Evolutionary conservation across 179 eudicot species (phyloP), one percentile per base, ranked within the genome.

Genomic region (Actinidia arguta): DNA sequence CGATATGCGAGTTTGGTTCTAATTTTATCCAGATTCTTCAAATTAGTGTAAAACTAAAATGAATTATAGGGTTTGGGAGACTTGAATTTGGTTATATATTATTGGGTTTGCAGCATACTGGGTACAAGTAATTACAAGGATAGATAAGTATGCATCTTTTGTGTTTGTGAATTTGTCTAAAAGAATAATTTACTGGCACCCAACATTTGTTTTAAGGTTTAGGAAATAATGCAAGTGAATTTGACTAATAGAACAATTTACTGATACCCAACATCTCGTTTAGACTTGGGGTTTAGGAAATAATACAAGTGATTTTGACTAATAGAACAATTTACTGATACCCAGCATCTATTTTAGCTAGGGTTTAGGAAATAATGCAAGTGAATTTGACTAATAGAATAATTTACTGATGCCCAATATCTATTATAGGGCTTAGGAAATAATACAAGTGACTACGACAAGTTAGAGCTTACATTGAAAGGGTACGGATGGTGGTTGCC

Each of bases 341-440:
- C 13, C 68, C 68, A 54, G 48, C 48, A 39, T 68, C 73, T 20
- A 8, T 5, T 39, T 39, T 31, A 31, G 36, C 36, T 31, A 31
- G 36, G 36, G 36, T 31, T 31, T 31, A 31, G 36, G 36, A 31
- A n/a, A n/a, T n/a, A n/a, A 39, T 56, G 52, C 73, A 44, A 47
- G 39, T 77, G 25, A 17, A 47, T 16, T 17, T 47, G n/a, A 50
- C 25, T 51, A 13, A 54, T 36, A 6, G 48, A 75, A 31, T 16
- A 67, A 24, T 55, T 18, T 36, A 24, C 9, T 70, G 70, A 18
- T 44, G 39, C 48, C 47, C 54, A 52, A 44, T 27, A 50, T 73
- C 10, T 73, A 1, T 63, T 84, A 61, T 78, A 92, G 95, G 99
- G 99, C 4, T 85, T 96, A 66, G 99, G 98, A 56, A 96, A 96